phyloP scores from a whole-genome alignment of 2,329 filamentous ascomycete genomes.

The Tolypocladium tropicale region DNA sequence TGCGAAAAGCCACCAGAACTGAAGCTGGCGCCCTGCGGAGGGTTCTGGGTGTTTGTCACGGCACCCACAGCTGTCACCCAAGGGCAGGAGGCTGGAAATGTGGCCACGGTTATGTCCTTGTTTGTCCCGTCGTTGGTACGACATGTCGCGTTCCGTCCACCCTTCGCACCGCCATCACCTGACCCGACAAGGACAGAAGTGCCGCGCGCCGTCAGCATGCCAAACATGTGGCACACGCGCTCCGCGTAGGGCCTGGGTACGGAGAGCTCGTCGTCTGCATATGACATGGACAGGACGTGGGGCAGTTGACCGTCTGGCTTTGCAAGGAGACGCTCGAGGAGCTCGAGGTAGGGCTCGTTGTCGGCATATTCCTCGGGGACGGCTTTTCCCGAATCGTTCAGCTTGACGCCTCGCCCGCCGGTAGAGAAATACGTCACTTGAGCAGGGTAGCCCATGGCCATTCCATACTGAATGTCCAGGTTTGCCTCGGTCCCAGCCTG shows the following conservation, averaged over 20 bases:
- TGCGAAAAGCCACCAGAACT: conserved; percentile 43
- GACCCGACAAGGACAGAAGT: conserved; percentile 39
- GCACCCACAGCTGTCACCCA: conserved; percentile 59
- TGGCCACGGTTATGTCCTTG: conserved; percentile 44
- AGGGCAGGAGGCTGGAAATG: conserved; percentile 57
- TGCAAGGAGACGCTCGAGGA: conserved; percentile 38
- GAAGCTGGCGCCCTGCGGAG: conserved; percentile 31
- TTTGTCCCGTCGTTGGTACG: conserved; percentile 47
- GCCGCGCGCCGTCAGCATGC: conserved; percentile 41
- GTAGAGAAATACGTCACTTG: conserved; percentile 34
- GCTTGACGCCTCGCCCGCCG: conserved; percentile 31
- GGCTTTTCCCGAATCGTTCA: conserved; percentile 26
- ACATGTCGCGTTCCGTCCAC: conserved; percentile 39
- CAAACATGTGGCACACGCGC: conserved; percentile 42
- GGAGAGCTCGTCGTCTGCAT: conserved; percentile 47
- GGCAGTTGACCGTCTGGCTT: conserved; percentile 35
- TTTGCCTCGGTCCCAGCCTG: conserved; percentile 33
- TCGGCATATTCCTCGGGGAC: conserved; percentile 18
- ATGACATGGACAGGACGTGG: conserved; percentile 47
- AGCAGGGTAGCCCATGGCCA: conserved; percentile 33
- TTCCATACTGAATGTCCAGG: conserved; percentile 38
- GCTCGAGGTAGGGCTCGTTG: conserved; percentile 49
- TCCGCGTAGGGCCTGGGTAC: conserved; percentile 41
- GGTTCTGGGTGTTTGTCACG: conserved; percentile 28
- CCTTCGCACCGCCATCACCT: conserved; percentile 39